Evolutionary conservation across 2,329 filamentous ascomycete genomes (phyloP).

Genomic region (Lasiodiplodia sp.): DNA sequence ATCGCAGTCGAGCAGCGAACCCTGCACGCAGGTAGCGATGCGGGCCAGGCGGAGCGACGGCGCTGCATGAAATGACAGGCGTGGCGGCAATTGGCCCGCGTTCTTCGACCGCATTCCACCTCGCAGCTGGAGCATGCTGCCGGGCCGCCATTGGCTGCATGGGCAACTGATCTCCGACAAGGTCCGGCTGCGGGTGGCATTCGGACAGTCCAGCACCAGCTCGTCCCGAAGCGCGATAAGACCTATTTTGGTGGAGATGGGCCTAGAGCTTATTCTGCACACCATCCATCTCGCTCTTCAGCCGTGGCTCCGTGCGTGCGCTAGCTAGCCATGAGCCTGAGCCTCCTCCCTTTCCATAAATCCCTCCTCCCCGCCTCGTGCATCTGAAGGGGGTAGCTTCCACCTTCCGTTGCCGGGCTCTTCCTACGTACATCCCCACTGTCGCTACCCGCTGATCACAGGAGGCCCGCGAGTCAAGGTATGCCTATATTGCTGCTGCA

Average conservation of each 20-base stretch:
- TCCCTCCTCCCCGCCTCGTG: slow-evolving; percentile 12
- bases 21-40: neutral
- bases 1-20: slow-evolving; percentile 2
- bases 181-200: neutral
- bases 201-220: neutral
- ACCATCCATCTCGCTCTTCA: slow-evolving; percentile 19
- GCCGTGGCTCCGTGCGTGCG: slow-evolving; percentile 24
- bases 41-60: neutral
- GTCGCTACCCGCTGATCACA: slow-evolving; percentile 22
- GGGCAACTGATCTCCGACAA: slow-evolving; percentile 7
- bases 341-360: slow-evolving; percentile 28
- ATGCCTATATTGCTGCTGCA: slow-evolving; percentile 15
- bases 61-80: slow-evolving; percentile 22
- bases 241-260: slow-evolving; percentile 18
- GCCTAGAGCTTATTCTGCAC: slow-evolving; percentile 24
- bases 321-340: slow-evolving; percentile 23
- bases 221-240: slow-evolving; percentile 10
- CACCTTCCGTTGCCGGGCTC: neutral
- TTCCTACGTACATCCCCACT: slow-evolving; percentile 6
- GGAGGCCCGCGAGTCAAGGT: slow-evolving; percentile 8
- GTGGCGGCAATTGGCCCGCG: slow-evolving; percentile 12
- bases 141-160: slow-evolving; percentile 8
- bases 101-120: slow-evolving; percentile 19
- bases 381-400: slow-evolving; percentile 5
- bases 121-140: slow-evolving; percentile 13